Evolutionary conservation across 768 basidiomycete genomes (phyloP), one percentile per base, ranked within the genome.

Genomic region (Phanerodontia chrysosporium): DNA sequence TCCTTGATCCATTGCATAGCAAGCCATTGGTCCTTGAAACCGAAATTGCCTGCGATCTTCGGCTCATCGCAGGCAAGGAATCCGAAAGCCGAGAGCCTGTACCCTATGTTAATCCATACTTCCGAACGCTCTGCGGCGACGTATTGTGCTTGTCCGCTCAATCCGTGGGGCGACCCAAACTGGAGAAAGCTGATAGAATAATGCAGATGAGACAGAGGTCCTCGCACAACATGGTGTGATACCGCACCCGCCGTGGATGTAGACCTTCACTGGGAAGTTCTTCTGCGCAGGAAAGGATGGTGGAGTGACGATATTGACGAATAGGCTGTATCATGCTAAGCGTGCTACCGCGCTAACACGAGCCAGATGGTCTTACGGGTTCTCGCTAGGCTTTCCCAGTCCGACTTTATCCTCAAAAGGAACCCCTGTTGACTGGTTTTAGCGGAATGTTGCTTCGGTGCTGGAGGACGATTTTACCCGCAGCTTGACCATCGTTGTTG

Each of bases 21-120:
- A 21, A 88, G 66, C 89, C 89, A 91, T 65, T 89, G 88, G 65
- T 92, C 90, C 70, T 90, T 91, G 75, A 92, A 92, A 0, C 90
- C 89, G 68, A 86, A 92, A 65, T 92, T 92, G 2, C 90, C 90
- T 16, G 75, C 74, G 48, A 92, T 67, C 44, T 72, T 67, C 13
- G 87, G 87, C 58, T 80, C 69, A 46, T 87, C 84, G 62, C 79
- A 80, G 0, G 87, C 89, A 22, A 92, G 73, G 66, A 90, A 92
- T 0, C 90, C 90, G 64, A 91, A 87, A 0, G 80, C 88, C 0
- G 87, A 89, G 14, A 92, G 74, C 22, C 89, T 82, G 67, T 90
- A 90, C 35, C 87, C 89, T 13, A 91, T 80, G 65, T 90, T 88
- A 8, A 92, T 84, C 80, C 85, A 86, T 16, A 92, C 80, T 70